A percentile compares a stretch with the other conserved stretches of the same genome.
Evolutionary conservation across 2,329 filamentous ascomycete genomes (phyloP).

Genomic region (Xylariales sp.): DNA sequence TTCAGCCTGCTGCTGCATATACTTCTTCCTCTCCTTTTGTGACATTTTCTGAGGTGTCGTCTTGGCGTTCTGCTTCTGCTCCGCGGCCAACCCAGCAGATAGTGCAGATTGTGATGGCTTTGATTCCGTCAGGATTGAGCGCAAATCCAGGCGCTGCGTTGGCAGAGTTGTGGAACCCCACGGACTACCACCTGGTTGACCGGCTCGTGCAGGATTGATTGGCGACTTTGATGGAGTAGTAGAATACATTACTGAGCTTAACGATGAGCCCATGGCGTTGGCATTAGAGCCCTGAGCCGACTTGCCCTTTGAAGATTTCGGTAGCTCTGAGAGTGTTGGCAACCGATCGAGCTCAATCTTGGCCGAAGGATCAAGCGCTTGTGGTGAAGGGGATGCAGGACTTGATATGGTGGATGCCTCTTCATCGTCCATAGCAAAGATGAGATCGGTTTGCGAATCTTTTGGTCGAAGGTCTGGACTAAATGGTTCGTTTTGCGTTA

Average conservation of each 20-base stretch:
- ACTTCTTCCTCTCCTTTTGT: constrained; percentile 86
- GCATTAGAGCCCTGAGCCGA: constrained; percentile 14
- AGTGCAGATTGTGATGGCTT: constrained; percentile 45
- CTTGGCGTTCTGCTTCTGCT: constrained; percentile 39
- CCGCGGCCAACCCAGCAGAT: constrained; percentile 49
- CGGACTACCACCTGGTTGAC: constrained; percentile 29
- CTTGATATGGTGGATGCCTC: constrained; percentile 29
- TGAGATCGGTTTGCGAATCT: constrained; percentile 69
- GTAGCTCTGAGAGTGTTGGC: constrained; percentile 27
- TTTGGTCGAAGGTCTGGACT: constrained; percentile 67
- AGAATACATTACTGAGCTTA: constrained; percentile 4
- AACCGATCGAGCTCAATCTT: constrained; percentile 24
- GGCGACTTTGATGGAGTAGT: constrained; percentile 8
- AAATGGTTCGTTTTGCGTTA: constrained; percentile 47
- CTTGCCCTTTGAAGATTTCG: constrained; percentile 34
- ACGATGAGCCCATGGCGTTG: constrained; percentile 9
- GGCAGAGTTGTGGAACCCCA: constrained; percentile 49
- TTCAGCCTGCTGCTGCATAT: constrained; percentile 63
- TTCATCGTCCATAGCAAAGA: constrained; percentile 93
- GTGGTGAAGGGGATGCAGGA: constrained; percentile 23
- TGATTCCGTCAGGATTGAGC: constrained; percentile 67
- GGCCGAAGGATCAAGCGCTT: constrained; percentile 9
- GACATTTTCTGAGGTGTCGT: constrained; percentile 61
- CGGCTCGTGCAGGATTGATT: constrained; percentile 11
- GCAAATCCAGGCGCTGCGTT: constrained; percentile 65